Evolutionary conservation across 768 basidiomycete genomes (phyloP).

Genomic region (Lactarius pseudohatsudake): DNA sequence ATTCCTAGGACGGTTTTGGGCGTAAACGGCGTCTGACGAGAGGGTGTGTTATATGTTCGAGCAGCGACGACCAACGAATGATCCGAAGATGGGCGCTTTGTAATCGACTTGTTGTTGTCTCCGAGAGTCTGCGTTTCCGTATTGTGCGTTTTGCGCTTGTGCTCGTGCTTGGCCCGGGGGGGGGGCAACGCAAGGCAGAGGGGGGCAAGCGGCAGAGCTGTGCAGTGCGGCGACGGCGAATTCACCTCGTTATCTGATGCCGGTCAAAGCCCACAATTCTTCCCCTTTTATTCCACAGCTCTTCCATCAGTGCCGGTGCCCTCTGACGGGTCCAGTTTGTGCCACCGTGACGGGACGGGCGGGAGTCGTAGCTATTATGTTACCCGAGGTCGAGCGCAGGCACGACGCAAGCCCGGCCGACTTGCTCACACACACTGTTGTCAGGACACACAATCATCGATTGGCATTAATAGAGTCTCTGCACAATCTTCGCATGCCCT

Average conservation of each 20-base stretch:
- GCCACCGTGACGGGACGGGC: not conserved
- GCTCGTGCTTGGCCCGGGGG: slow-evolving; percentile 2
- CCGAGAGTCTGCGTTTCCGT: not conserved
- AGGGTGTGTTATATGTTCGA: slow-evolving; percentile 20
- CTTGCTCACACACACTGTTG: slow-evolving; percentile 27
- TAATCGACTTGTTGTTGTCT: not conserved
- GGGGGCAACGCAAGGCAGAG: not conserved
- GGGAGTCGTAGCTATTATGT: not conserved
- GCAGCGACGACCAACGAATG: slow-evolving; percentile 6
- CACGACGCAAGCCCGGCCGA: not conserved
- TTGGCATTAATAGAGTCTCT: slow-evolving; percentile 20
- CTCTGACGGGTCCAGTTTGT: not conserved
- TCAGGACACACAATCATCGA: slow-evolving; percentile 26
- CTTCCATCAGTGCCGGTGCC: not conserved
- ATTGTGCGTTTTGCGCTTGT: slow-evolving; percentile 1
- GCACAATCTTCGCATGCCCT: slow-evolving; percentile 26
- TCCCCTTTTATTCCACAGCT: not conserved
- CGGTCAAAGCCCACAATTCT: slow-evolving; percentile 8
- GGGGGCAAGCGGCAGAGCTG: not conserved
- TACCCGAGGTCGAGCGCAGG: not conserved
- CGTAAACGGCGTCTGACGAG: slow-evolving; percentile 11
- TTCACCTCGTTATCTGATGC: slow-evolving; percentile 24
- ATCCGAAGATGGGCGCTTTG: slow-evolving; percentile 26
- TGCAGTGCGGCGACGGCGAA: not conserved
- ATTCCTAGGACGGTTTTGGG: slow-evolving; percentile 23